Evolutionary conservation across 257 asterid species (phyloP).

Genomic region (Solanum chiquidenum): DNA sequence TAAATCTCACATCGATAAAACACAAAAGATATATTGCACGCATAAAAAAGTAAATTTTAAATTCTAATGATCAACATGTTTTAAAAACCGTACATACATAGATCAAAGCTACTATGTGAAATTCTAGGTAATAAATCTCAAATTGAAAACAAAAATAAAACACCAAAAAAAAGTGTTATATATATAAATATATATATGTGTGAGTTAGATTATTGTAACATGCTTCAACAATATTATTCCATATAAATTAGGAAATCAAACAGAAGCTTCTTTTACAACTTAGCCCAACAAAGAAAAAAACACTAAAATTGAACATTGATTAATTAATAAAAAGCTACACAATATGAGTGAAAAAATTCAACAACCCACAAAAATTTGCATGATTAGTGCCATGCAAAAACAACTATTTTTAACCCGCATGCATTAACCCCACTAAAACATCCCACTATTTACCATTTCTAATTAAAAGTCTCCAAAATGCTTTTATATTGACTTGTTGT

Average conservation of each 20-base stretch:
- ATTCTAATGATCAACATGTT: too few species aligned
- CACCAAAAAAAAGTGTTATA: too few species aligned
- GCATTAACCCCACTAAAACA: background rate
- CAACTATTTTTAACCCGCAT: background rate
- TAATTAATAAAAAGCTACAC: background rate
- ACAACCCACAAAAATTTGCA: background rate
- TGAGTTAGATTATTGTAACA: too few species aligned
- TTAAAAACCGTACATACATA: too few species aligned
- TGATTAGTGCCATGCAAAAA: background rate
- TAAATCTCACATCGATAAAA: background rate
- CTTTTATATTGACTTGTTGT: background rate
- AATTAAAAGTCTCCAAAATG: background rate
- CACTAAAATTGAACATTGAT: background rate
- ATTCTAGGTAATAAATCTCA: too few species aligned
- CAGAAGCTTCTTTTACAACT: background rate
- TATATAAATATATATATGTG: too few species aligned
- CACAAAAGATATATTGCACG: too few species aligned
- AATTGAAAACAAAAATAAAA: too few species aligned
- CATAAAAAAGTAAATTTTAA: too few species aligned
- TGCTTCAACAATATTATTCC: background rate
- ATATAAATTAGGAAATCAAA: background rate
- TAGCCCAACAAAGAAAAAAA: background rate
- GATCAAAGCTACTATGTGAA: too few species aligned
- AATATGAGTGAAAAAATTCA: background rate
- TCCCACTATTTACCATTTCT: background rate